These are phyloP conservation scores for Phanerochaete carnosa DNA, from an alignment of 768 basidiomycete species.

Conservation along the genomic window DNA sequence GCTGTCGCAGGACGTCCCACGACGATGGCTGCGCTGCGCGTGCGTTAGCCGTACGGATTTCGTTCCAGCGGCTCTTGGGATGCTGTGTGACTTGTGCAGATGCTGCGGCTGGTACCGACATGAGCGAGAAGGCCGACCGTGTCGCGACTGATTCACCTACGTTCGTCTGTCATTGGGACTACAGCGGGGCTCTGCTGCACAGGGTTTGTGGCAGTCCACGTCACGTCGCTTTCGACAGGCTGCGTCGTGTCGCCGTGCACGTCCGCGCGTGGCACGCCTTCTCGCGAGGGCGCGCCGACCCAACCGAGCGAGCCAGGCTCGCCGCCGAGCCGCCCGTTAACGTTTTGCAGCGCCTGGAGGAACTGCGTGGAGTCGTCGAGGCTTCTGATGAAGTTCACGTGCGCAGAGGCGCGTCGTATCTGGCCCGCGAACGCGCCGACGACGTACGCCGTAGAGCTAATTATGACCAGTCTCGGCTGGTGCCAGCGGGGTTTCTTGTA, in stretches of 20 bases:
- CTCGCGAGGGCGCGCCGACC: constrained; percentile 12
- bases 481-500: neutral
- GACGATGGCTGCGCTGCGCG: constrained; percentile 44
- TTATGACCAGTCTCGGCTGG: neutral
- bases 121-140: neutral
- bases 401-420: constrained; percentile 21
- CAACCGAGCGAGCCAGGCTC: neutral
- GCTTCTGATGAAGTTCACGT: constrained; percentile 26
- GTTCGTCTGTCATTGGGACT: too few species aligned
- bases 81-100: neutral
- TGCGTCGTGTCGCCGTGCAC: constrained; percentile 9
- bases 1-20: constrained; percentile 68
- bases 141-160: too few species aligned
- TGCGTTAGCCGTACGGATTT: constrained; percentile 56
- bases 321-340: constrained; percentile 22
- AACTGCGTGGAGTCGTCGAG: constrained; percentile 31
- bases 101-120: neutral
- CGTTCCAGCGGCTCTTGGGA: constrained; percentile 52
- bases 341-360: constrained; percentile 29
- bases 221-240: constrained; percentile 7
- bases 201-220: neutral
- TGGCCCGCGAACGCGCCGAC: constrained; percentile 11
- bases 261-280: neutral
- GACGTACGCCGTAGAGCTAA: neutral
- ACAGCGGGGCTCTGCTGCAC: neutral